Percentiles rank a stretch among this genome's conserved stretches.
Conservation (phyloP, 306 rosid species). For the Cucurbita argyrosperma region DNA sequence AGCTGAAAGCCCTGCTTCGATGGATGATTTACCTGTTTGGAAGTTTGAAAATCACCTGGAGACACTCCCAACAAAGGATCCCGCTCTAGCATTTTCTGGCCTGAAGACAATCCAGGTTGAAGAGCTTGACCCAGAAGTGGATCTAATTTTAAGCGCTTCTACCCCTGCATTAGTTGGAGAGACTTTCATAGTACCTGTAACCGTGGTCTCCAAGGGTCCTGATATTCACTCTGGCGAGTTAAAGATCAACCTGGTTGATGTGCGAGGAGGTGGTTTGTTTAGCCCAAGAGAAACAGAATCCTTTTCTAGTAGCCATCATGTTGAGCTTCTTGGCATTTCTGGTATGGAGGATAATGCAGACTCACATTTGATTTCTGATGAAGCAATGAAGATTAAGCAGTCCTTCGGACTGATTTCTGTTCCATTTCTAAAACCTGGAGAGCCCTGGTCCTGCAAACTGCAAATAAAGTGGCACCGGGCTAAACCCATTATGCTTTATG, state of each 20-base stretch:
- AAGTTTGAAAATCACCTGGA: conserved; percentile 51
- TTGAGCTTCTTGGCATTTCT: conserved; percentile 78
- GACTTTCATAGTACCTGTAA: conserved; percentile 67
- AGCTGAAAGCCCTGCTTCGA: conserved; percentile 92
- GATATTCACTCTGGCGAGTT: conserved; percentile 68
- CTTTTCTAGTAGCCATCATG: conserved; percentile 57
- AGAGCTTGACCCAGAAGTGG: conserved; percentile 77
- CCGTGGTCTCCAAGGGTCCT: conserved; percentile 64
- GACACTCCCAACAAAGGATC: conserved; percentile 70
- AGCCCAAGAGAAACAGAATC: conserved; percentile 79
- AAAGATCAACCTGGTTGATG: conserved; percentile 95
- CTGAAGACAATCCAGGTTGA: conserved; percentile 79
- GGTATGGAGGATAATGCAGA: conserved; percentile 58
- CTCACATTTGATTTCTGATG: conserved; percentile 36
- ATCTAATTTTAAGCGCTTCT: conserved; percentile 54
- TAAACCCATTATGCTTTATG: conserved; percentile 83
- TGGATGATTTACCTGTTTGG: conserved; percentile 78
- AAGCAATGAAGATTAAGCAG: conserved; percentile 59
- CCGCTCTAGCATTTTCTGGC: conserved; percentile 66
- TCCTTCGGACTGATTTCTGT: conserved; percentile 84
- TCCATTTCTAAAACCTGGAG: conserved; percentile 60
- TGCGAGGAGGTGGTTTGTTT: conserved; percentile 76
- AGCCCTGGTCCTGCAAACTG: conserved; percentile 79
- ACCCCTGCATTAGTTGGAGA: conserved; percentile 88
- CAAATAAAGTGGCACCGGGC: conserved; percentile 93